Evolutionary conservation across 345 rosid genomes (phyloP).

Genomic region (Acer negundo): DNA sequence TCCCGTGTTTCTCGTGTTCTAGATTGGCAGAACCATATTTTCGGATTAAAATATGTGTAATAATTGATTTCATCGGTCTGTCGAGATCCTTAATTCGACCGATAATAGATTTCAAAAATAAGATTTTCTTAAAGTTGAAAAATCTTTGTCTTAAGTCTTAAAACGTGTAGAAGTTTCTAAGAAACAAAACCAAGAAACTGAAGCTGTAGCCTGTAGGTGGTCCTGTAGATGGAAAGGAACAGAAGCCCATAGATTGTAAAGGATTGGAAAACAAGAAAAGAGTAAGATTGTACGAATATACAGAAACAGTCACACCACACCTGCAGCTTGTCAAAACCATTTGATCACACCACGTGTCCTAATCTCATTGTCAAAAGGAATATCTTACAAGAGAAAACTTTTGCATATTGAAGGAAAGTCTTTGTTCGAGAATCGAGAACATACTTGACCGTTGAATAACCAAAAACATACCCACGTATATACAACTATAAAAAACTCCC

Average conservation of each 20-base stretch:
- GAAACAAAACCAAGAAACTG: neutral
- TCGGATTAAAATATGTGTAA: too few relatives aligned
- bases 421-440: neutral
- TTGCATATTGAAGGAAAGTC: neutral
- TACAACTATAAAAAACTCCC: neutral
- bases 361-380: neutral
- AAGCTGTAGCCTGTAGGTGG: too few relatives aligned
- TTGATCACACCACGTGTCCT: neutral
- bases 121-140: too few relatives aligned
- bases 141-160: too few relatives aligned
- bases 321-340: neutral
- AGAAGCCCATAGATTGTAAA: neutral
- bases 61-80: too few relatives aligned
- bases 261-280: neutral
- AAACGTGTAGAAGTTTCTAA: too few relatives aligned
- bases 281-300: too few relatives aligned
- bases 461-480: neutral
- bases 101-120: too few relatives aligned
- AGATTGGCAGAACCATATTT: too few relatives aligned
- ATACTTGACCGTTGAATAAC: constrained; percentile 12
- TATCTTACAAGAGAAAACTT: too few relatives aligned
- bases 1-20: too few relatives aligned
- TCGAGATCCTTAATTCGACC: too few relatives aligned
- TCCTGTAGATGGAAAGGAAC: neutral
- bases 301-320: neutral